phyloP scores from a whole-genome alignment of 1,284 basidiomycete species.

The Phellopilus nigrolimitatus region DNA sequence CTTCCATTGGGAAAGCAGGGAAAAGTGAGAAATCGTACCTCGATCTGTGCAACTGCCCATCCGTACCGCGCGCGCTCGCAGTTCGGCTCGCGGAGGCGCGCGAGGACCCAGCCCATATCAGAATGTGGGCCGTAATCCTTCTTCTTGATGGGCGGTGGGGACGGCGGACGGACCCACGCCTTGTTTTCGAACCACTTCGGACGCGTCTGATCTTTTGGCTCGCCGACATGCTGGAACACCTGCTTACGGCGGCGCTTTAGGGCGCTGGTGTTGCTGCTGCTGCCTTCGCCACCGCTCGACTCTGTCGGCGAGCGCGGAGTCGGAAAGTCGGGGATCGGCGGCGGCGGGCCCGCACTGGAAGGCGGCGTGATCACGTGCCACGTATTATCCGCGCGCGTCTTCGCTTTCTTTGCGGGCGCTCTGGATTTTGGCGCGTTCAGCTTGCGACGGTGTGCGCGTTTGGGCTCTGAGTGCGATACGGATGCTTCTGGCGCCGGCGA shows the following conservation, averaged over 20 bases:
- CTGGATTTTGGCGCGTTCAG: neutral
- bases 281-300: neutral
- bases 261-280: too few relatives aligned
- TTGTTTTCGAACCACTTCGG: neutral
- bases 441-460: neutral
- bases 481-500: neutral
- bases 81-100: slow-evolving; percentile 8
- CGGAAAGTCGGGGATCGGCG: too few relatives aligned
- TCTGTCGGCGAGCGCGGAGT: too few relatives aligned
- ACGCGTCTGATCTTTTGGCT: neutral
- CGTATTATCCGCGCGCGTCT: neutral
- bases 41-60: slow-evolving; percentile 13
- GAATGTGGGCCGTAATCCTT: slow-evolving; percentile 7
- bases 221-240: slow-evolving; percentile 4
- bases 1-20: neutral
- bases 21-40: neutral
- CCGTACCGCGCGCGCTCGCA: neutral
- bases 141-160: neutral
- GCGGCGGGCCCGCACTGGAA: neutral
- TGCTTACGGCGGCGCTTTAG: slow-evolving; percentile 3
- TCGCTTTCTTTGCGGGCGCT: neutral
- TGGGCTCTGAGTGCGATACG: neutral
- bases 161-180: neutral
- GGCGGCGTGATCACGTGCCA: slow-evolving; percentile 8
- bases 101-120: slow-evolving; percentile 15